Evolutionary conservation across 2,329 filamentous ascomycete genomes (phyloP), one percentile per base, ranked within the genome.

Genomic region (Apiospora pterosperma): DNA sequence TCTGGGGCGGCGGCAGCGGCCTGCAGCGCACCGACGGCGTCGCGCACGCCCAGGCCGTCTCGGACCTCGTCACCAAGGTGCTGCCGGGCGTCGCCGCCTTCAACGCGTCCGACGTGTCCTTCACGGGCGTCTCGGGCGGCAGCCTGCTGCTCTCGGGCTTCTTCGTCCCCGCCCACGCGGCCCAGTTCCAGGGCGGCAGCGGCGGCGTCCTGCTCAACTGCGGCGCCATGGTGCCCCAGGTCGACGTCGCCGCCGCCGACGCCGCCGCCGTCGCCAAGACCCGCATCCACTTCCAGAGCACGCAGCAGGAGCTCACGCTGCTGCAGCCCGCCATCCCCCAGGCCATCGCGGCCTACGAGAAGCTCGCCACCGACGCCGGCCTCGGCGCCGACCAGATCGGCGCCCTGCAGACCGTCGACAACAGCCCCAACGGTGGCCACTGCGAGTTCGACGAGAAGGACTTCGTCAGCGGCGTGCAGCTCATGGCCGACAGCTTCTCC

Each of bases 81-180:
- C 77, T 88, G 11, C 82, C 85, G 5, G 77, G 84, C 65, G 76
- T 85, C 55, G 79, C 87, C 7, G 81, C 84, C 3, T 86, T 88
- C 66, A 80, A 88, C 72, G 69, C 73, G 28, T 76, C 75, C 41
- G 79, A 83, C 48, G 82, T 88, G 60, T 84, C 82, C 70, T 88
- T 88, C 75, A 87, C 84, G 0, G 85, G 85, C 19, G 85, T 88
- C 0, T 83, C 80, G 5, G 85, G 85, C 28, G 85, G 85, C 21
- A 77, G 79, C 4, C 77, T 88, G 23, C 74, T 85, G 36, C 80
- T 88, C 38, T 79, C 78, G 1, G 85, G 85, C 10, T 87, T 87
- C 77, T 85, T 88, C 73, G 79, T 88, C 66, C 85, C 85, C 5
- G 81, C 81, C 0, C 84, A 85, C 68, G 83, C 85, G 78, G 76